These are phyloP conservation scores for Magnaporthiopsis poae DNA, from an alignment of 2,329 filamentous ascomycete genomes.

Conservation along the genomic window DNA sequence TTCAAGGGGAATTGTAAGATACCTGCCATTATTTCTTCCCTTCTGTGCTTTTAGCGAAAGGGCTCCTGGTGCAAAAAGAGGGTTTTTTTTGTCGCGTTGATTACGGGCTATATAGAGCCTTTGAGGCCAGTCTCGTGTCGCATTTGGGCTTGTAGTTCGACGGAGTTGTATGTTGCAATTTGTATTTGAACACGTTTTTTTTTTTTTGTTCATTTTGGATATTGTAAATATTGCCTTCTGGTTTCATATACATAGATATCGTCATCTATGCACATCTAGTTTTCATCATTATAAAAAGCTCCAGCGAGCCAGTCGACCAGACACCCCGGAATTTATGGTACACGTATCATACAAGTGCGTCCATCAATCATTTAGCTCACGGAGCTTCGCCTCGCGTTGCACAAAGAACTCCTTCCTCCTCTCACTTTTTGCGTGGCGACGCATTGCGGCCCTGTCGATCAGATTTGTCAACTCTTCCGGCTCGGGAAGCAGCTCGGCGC, in stretches of 20 bases:
- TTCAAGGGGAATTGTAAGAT: neutral
- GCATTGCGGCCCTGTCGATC: constrained; percentile 16
- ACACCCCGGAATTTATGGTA: neutral
- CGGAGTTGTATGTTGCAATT: neutral
- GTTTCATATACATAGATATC: neutral
- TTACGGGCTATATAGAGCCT: neutral
- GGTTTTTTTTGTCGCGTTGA: neutral
- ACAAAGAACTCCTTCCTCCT: neutral
- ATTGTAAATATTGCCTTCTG: neutral
- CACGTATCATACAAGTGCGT: neutral
- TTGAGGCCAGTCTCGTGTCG: neutral
- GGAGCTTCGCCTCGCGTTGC: neutral
- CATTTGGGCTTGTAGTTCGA: neutral
- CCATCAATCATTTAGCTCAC: neutral
- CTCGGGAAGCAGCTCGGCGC: constrained; percentile 21
- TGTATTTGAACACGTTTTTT: no score
- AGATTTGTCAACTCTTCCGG: constrained; percentile 18
- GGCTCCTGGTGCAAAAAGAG: neutral
- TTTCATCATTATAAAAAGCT: neutral
- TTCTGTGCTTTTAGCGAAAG: neutral
- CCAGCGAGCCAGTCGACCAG: neutral
- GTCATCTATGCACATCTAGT: neutral
- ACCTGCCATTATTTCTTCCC: neutral
- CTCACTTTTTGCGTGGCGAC: constrained; percentile 6
- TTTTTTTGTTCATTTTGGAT: neutral